Conservation (phyloP, 495 filamentous ascomycete genomes). For the Clohesyomyces aquaticus region DNA sequence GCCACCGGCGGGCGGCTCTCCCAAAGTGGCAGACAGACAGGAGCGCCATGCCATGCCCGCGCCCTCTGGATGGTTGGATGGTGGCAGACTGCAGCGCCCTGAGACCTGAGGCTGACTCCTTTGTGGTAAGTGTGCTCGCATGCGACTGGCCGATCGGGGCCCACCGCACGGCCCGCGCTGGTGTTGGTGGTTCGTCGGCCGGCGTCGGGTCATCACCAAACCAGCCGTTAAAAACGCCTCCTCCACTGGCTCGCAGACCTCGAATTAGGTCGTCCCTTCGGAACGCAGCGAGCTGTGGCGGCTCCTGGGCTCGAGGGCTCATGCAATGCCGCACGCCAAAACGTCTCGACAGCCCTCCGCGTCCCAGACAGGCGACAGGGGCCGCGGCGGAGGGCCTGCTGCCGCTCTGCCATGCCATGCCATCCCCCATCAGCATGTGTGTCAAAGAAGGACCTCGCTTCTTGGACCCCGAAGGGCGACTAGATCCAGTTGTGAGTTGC, state of each 20-base stretch:
- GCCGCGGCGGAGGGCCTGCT: not conserved
- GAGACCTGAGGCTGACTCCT: not conserved
- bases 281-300: conserved; percentile 35
- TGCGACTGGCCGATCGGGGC: conserved; percentile 17
- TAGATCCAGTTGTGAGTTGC: not conserved
- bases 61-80: not conserved
- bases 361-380: conserved; percentile 5
- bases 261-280: conserved; percentile 5
- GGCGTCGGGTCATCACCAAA: conserved; percentile 36
- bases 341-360: conserved; percentile 35
- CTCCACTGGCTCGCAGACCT: conserved; percentile 2
- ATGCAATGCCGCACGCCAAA: conserved; percentile 37
- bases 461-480: not conserved
- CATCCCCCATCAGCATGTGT: conserved; percentile 6
- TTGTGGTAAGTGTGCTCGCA: too few species aligned
- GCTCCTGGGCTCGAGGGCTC: conserved; percentile 11
- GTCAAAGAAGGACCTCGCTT: not conserved
- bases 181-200: conserved; percentile 14
- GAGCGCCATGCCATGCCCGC: too few species aligned
- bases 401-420: conserved; percentile 9
- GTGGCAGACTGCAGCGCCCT: not conserved
- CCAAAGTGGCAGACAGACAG: not conserved
- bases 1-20: not conserved
- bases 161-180: conserved; percentile 25
- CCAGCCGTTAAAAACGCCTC: conserved; percentile 35